Base-by-base conservation (phyloP, 352 stramenopile species). In the Pythium oligandrum region DNA sequence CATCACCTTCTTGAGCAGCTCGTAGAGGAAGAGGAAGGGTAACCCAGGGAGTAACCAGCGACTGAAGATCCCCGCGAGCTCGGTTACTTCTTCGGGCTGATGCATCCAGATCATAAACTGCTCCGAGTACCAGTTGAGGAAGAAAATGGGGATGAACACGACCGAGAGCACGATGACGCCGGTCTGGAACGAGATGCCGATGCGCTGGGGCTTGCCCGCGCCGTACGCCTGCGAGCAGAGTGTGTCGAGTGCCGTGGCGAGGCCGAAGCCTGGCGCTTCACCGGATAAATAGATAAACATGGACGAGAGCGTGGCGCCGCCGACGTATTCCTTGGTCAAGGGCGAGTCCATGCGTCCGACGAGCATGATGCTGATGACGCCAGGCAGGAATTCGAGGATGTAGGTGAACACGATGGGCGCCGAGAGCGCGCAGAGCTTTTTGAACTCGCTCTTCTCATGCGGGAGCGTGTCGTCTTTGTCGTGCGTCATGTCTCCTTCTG, bases 241-340 rank as follows among this genome's bases (percentile, higher is more conserved):
- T 51, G 88, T 97, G 62, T 97, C 88, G 66, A 97, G 78, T 6
- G 86, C 87, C 12, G 84, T 93, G 4, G 84, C 70, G 31, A 96
- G 66, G 0, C 85, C 85, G 36, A 95, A 84, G 5, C 78, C 84
- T 4, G 90, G 68, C 6, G 84, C 67, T 31, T 93, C 70, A 4
- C 69, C 84, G 10, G 82, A 85, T 3, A 96, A 57, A 48, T 96
- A 95, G 48, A 86, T 81, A 43, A 88, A 82, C 83, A 89, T 87
- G 6, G 68, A 74, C 40, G 79, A 88, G 3, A 93, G 67, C 12
- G 78, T 68, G 34, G 79, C 79, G 9, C 66, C 82, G 56, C 82
- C 79, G 5, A 93, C 59, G 56, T 86, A 93, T 39, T 88, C 67
- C 59, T 90, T 88, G 32, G 73, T 86, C 40, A 75, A 46, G 0